phyloP scores from a whole-genome alignment of 257 asterid species.

The Voacanga thouarsii region DNA sequence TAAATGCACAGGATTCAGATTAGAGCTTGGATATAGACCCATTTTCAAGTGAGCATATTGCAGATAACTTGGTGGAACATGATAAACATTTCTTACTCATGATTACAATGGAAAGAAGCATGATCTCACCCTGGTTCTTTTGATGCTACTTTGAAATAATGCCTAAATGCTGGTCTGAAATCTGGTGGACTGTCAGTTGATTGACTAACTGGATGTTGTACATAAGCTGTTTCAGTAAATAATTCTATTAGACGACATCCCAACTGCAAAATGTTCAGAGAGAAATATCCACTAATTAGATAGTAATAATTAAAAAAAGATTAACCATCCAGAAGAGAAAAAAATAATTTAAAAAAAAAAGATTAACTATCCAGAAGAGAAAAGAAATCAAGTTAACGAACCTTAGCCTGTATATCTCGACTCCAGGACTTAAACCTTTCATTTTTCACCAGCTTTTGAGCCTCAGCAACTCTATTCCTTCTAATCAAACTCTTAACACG shows the following conservation, averaged over 20 bases:
- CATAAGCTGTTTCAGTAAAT: conserved; percentile 81
- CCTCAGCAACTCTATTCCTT: conserved; percentile 60
- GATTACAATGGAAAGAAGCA: background rate
- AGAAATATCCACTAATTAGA: conserved; percentile 10
- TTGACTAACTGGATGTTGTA: conserved; percentile 73
- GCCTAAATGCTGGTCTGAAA: conserved; percentile 94
- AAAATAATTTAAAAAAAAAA: background rate
- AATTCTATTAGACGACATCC: conserved; percentile 87
- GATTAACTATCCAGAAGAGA: background rate
- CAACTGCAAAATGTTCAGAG: conserved; percentile 56
- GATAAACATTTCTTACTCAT: background rate
- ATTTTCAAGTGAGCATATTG: background rate
- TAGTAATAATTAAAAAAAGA: conserved; percentile 1
- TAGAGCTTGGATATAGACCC: background rate
- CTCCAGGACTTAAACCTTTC: conserved; percentile 79
- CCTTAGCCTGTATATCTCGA: conserved; percentile 86
- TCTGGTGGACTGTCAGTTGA: conserved; percentile 85
- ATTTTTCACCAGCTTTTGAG: conserved; percentile 70
- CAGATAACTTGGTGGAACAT: background rate
- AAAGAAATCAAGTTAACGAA: conserved; percentile 24
- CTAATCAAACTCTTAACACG: conserved; percentile 72
- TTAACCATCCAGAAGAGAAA: conserved; percentile 3
- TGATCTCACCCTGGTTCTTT: conserved; percentile 62
- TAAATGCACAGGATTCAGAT: conserved; percentile 1
- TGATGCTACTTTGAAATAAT: conserved; percentile 58